A percentile compares a stretch with the other conserved stretches of the same genome.
These are phyloP conservation scores for Helicocarpus griseus DNA, from an alignment of 2,329 filamentous ascomycete genomes.

Conservation along the genomic window DNA sequence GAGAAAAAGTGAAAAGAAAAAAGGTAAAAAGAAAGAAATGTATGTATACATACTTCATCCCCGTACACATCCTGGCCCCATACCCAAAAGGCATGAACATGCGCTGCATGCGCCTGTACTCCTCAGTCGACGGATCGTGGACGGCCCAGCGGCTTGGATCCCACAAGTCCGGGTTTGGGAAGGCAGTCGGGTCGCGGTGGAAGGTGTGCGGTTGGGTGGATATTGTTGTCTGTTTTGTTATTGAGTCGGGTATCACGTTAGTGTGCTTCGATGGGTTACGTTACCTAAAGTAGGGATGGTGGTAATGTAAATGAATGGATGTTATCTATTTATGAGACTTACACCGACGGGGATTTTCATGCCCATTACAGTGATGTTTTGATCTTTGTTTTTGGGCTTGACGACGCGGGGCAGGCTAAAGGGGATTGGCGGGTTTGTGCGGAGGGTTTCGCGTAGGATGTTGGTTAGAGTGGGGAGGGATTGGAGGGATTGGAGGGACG, in stretches of 20 bases:
- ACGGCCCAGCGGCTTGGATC: slow-evolving; percentile 47
- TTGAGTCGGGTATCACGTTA: no score
- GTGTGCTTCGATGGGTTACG: no score
- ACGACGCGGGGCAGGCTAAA: slow-evolving; percentile 30
- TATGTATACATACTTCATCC: slow-evolving; percentile 14
- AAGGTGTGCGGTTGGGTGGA: slow-evolving; percentile 26
- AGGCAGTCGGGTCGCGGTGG: slow-evolving; percentile 42
- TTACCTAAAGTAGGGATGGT: background rate
- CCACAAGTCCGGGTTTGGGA: slow-evolving; percentile 43
- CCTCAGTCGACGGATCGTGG: slow-evolving; percentile 41
- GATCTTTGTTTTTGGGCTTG: slow-evolving; percentile 8
- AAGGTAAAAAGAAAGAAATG: background rate
- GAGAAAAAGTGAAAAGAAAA: background rate
- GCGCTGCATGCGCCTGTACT: slow-evolving; percentile 43
- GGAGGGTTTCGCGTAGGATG: slow-evolving; percentile 34
- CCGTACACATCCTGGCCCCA: slow-evolving; percentile 36
- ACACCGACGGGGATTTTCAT: slow-evolving; percentile 11
- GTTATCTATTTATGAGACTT: background rate
- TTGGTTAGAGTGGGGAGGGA: slow-evolving; percentile 26
- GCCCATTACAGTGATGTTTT: slow-evolving; percentile 10
- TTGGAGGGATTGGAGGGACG: slow-evolving; percentile 6
- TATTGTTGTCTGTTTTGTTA: slow-evolving; percentile 9
- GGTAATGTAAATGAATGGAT: background rate
- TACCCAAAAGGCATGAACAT: slow-evolving; percentile 47
- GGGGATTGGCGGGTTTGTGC: slow-evolving; percentile 34